These are phyloP conservation scores for Pleurotus salmoneostramineus DNA, from an alignment of 768 basidiomycete species.

Conservation along the genomic window DNA sequence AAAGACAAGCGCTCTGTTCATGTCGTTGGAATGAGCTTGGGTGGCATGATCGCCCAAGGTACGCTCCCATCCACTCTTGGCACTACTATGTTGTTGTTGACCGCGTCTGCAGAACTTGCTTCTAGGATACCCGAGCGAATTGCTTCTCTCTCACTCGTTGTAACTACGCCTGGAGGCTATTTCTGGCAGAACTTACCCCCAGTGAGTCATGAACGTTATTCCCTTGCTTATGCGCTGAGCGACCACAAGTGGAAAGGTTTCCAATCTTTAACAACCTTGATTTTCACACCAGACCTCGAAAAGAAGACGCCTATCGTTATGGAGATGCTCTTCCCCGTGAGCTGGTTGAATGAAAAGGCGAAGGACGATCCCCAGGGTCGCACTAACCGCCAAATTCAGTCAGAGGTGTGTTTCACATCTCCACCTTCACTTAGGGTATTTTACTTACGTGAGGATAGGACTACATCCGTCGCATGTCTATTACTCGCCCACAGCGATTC, in stretches of 20 bases:
- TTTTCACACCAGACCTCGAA: conserved; percentile 40
- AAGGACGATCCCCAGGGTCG: conserved; percentile 50
- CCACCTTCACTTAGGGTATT: not conserved
- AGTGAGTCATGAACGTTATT: conserved; percentile 34
- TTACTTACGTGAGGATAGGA: conserved; percentile 26
- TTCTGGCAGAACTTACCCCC: conserved; percentile 61
- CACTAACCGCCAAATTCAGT: conserved; percentile 62
- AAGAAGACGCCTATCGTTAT: conserved; percentile 47
- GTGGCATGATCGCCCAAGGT: conserved; percentile 87
- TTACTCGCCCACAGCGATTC: conserved; percentile 56
- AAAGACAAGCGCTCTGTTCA: conserved; percentile 57
- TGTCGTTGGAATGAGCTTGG: conserved; percentile 71
- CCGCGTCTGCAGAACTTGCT: conserved; percentile 53
- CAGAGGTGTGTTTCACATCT: conserved; percentile 37
- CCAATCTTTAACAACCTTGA: conserved; percentile 27
- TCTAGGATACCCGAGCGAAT: conserved; percentile 63
- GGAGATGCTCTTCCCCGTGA: conserved; percentile 53
- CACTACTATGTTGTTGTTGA: not conserved
- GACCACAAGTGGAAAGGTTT: conserved; percentile 36
- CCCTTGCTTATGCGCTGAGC: too few relatives aligned
- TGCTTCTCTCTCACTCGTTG: conserved; percentile 58
- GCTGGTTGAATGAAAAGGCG: conserved; percentile 58
- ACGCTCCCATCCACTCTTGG: not conserved
- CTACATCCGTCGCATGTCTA: conserved; percentile 38
- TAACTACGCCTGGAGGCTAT: conserved; percentile 65